phyloP scores from a whole-genome alignment of 164 flowering plant species.

The Stephania cephalantha region DNA sequence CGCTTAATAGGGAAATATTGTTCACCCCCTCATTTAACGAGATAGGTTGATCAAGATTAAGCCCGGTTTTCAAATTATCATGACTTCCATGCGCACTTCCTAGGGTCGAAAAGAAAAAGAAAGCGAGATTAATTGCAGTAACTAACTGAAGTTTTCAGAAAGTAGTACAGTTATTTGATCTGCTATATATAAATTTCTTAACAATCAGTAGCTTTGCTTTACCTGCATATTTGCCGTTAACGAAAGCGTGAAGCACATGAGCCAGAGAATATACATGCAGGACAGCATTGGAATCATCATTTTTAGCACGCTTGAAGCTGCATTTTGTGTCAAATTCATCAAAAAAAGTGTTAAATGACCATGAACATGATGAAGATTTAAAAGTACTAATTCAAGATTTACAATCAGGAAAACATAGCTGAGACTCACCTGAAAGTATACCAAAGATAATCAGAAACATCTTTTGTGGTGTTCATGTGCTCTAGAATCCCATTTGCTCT shows the following conservation, averaged over 20 bases:
- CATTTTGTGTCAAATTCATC: constrained; percentile 6
- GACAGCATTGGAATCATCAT: constrained; percentile 19
- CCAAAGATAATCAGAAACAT: constrained; percentile 63
- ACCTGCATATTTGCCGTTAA: constrained; percentile 53
- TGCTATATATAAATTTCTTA: not conserved
- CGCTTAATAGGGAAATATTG: constrained; percentile 64
- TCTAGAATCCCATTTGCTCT: constrained; percentile 29
- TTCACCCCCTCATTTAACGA: constrained; percentile 44
- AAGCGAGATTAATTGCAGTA: not conserved
- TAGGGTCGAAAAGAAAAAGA: constrained; percentile 12
- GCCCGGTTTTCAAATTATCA: constrained; percentile 9
- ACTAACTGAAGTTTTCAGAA: not conserved
- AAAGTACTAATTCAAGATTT: not conserved
- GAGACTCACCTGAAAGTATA: constrained; percentile 59
- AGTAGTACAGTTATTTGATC: not conserved
- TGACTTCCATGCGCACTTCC: constrained; percentile 67
- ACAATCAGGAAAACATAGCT: not conserved
- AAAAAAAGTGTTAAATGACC: not conserved
- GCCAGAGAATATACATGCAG: constrained; percentile 46
- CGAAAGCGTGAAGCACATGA: constrained; percentile 61
- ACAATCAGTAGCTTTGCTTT: constrained; percentile 1
- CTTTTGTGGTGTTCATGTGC: constrained; percentile 46
- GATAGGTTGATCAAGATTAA: constrained; percentile 26
- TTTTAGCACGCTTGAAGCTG: constrained; percentile 33
- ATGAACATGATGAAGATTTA: not conserved